Conservation (phyloP, 1,284 basidiomycete species). For the Boletus smithii region DNA sequence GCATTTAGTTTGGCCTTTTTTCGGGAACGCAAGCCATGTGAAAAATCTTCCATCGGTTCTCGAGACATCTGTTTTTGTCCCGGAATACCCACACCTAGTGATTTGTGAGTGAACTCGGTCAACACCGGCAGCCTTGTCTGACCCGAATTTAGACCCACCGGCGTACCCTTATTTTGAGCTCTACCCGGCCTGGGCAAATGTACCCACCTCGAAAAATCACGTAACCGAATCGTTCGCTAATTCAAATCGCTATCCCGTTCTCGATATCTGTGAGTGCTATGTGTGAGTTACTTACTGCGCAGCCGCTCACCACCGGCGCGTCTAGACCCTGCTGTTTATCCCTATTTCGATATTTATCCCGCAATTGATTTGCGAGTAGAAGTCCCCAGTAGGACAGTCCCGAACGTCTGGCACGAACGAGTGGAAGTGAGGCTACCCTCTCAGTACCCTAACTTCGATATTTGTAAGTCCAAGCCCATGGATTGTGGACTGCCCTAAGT, state of each 20-base stretch:
- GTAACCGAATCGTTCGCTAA: not conserved
- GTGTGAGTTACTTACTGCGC: not conserved
- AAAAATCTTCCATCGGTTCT: not conserved
- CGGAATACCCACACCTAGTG: constrained; percentile 34
- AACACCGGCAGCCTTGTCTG: constrained; percentile 2
- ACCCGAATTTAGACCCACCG: constrained; percentile 34
- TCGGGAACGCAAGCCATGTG: not conserved
- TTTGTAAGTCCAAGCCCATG: constrained; percentile 20
- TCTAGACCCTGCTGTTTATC: constrained; percentile 30
- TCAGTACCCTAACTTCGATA: constrained; percentile 19
- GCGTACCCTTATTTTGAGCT: constrained; percentile 47
- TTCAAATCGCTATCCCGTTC: constrained; percentile 9
- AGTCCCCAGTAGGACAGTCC: not conserved
- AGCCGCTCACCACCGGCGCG: not conserved
- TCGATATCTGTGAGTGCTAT: constrained; percentile 27
- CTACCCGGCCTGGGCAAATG: constrained; percentile 35
- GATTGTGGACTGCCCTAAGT: not conserved
- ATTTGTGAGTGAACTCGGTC: constrained; percentile 33
- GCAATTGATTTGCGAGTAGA: constrained; percentile 10
- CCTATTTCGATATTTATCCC: constrained; percentile 33
- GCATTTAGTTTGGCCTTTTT: constrained; percentile 14
- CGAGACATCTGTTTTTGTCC: not conserved
- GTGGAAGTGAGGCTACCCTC: constrained; percentile 9
- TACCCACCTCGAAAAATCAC: not conserved
- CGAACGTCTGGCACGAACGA: not conserved